Evolutionary conservation across 2,329 filamentous ascomycete genomes (phyloP).

Genomic region (Ceratocystis huliohia): DNA sequence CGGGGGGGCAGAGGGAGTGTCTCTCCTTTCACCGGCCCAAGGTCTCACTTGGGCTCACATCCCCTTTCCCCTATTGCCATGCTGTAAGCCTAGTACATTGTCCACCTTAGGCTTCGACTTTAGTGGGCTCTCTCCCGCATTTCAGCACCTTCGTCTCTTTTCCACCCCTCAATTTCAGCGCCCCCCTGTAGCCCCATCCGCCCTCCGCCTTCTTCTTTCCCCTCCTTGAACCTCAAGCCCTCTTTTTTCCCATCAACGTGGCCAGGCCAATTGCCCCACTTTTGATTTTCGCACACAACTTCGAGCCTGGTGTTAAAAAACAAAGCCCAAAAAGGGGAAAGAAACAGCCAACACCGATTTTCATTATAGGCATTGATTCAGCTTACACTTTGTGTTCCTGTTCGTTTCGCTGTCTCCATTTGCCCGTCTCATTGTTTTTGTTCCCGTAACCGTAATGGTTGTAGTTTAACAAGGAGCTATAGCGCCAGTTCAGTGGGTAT

Average conservation of each 20-base stretch:
- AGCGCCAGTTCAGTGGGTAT: too few relatives aligned
- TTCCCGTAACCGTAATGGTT: too few relatives aligned
- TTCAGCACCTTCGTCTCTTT: background rate
- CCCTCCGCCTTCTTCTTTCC: background rate
- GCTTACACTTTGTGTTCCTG: background rate
- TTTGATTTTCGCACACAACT: slow-evolving; percentile 7
- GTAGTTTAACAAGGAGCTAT: background rate
- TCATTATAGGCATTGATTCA: background rate
- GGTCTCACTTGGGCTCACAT: background rate
- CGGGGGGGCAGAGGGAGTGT: background rate
- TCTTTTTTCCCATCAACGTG: slow-evolving; percentile 1
- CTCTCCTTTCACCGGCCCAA: background rate
- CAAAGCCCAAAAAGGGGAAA: background rate
- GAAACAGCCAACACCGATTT: background rate
- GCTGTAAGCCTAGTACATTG: background rate
- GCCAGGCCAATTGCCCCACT: slow-evolving; percentile 1
- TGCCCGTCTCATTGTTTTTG: background rate
- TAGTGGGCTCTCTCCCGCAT: background rate
- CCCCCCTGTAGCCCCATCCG: background rate
- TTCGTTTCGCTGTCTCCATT: background rate
- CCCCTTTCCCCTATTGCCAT: background rate
- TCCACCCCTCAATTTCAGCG: background rate
- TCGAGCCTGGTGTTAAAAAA: background rate
- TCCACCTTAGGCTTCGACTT: background rate
- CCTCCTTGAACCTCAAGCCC: background rate